Base-by-base conservation (phyloP, 768 basidiomycete species). In the Butyriboletus loyo region DNA sequence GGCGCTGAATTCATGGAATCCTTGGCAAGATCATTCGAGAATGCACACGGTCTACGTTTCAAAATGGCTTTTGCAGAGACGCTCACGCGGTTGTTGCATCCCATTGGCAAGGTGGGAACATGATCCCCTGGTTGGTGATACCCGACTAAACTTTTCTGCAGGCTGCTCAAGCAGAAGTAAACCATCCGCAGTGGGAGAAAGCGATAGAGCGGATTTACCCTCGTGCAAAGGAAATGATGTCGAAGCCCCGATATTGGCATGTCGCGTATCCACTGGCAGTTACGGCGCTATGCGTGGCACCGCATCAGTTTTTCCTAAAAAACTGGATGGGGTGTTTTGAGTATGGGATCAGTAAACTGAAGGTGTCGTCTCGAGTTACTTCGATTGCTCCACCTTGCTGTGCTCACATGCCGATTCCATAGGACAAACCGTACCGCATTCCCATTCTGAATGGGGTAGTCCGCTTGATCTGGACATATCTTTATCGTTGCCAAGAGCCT, bases 131-230 rank as follows among this genome's bases (percentile, higher is more conserved):
- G 24, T 19, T 4, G 27, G 19, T 17, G 24, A 24, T 32, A 25
- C 6, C 15, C 31, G 22, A 54, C 25, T 31, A 21, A 42, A 37
- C 13, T 30, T 19, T 50, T 62, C 4, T 42, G 52, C 45, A 94
- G 89, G 95, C 88, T 35, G 95, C 92, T 0, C 92, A 94, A 72
- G 94, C 92, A 7, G 94, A 98, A 72, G 93, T 95, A 44, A 97
- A 97, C 61, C 88, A 95, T 67, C 94, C 94, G 0, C 79, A 89
- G 59, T 98, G 94, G 94, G 91, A 87, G 6, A 92, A 91, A 66
- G 93, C 94, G 0, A 88, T 94, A 28, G 87, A 93, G 66, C 74
- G 79, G 13, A 90, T 95, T 31, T 85, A 84, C 65, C 87, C 88
- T 2, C 90, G 87, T 64, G 88, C 89, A 2, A 79, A 81, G 55